phyloP scores from a whole-genome alignment of 2,329 filamentous ascomycete species.

The Sphaerulina populicola region DNA sequence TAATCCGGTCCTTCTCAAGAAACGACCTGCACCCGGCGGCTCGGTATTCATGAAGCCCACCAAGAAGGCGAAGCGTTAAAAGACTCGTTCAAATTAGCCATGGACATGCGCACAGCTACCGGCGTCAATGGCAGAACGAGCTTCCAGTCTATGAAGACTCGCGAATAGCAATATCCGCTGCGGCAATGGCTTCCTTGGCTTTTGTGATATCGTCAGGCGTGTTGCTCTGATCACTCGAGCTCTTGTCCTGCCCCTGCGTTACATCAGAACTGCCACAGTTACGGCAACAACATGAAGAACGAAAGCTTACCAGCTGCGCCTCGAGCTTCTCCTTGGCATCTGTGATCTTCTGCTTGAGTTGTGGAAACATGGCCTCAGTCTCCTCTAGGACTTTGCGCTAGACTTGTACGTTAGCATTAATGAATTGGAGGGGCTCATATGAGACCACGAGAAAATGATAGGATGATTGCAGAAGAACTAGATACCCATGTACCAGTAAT shows the following conservation, averaged over 20 bases:
- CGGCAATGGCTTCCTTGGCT: conserved; percentile 36
- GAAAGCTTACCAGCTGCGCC: conserved; percentile 59
- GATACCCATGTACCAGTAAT: conserved; percentile 4
- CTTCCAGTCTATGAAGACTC: conserved; percentile 26
- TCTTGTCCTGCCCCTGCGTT: conserved; percentile 37
- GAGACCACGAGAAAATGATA: conserved; percentile 4
- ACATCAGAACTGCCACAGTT: conserved; percentile 7
- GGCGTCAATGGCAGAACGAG: background rate
- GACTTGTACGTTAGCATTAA: conserved; percentile 13
- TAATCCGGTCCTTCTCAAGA: conserved; percentile 16
- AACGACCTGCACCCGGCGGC: conserved; percentile 17
- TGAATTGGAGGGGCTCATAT: background rate
- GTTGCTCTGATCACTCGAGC: conserved; percentile 31
- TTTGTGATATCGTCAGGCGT: conserved; percentile 40
- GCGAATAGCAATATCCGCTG: conserved; percentile 36
- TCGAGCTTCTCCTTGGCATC: conserved; percentile 66
- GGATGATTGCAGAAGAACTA: background rate
- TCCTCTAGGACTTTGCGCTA: conserved; percentile 76
- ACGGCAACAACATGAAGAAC: background rate
- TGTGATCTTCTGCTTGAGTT: conserved; percentile 61
- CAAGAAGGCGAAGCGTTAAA: conserved; percentile 14
- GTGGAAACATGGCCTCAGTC: conserved; percentile 73
- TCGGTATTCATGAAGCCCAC: conserved; percentile 21
- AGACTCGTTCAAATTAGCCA: background rate
- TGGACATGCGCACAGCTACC: conserved; percentile 2